These are phyloP conservation scores for Penicillium cataractarum DNA, from an alignment of 495 filamentous ascomycete species.

Conservation along the genomic window DNA sequence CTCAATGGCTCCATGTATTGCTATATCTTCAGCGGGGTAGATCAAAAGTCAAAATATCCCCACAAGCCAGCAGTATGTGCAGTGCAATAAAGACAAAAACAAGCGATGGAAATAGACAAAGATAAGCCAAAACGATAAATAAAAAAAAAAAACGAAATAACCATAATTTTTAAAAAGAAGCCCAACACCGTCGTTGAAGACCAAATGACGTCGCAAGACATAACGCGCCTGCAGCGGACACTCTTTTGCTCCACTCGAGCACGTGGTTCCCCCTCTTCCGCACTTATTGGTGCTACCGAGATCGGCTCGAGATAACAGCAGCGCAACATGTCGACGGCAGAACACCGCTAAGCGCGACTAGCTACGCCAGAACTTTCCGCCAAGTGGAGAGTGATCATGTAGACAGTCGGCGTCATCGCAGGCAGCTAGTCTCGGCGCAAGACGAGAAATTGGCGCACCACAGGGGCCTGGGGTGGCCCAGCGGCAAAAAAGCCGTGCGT, in stretches of 20 bases:
- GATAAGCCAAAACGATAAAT: not conserved
- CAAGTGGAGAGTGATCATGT: slow-evolving; percentile 6
- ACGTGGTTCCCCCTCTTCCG: slow-evolving; percentile 14
- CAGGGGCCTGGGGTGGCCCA: slow-evolving; percentile 15
- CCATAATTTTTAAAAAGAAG: slow-evolving; percentile 2
- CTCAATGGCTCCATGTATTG: slow-evolving; percentile 3
- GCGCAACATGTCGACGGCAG: not conserved
- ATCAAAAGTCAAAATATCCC: not conserved
- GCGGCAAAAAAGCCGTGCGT: slow-evolving; percentile 23
- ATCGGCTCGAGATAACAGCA: not conserved
- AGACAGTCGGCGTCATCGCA: not conserved
- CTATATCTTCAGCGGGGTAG: slow-evolving; percentile 7
- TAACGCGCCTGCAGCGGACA: not conserved
- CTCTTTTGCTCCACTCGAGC: slow-evolving; percentile 6
- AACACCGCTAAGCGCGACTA: not conserved
- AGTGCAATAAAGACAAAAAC: not conserved
- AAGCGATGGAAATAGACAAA: not conserved
- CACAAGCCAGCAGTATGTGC: slow-evolving; percentile 6
- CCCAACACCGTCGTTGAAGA: slow-evolving; percentile 19
- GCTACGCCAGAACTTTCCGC: not conserved
- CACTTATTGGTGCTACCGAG: slow-evolving; percentile 11
- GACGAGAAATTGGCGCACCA: not conserved
- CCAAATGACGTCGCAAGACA: slow-evolving; percentile 14
- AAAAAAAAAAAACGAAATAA: not conserved
- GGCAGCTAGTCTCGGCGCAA: slow-evolving; percentile 1